Percentiles rank a stretch among this genome's conserved stretches.
Evolutionary conservation across 2,329 filamentous ascomycete genomes (phyloP).

Genomic region (Cladosporium sp.): DNA sequence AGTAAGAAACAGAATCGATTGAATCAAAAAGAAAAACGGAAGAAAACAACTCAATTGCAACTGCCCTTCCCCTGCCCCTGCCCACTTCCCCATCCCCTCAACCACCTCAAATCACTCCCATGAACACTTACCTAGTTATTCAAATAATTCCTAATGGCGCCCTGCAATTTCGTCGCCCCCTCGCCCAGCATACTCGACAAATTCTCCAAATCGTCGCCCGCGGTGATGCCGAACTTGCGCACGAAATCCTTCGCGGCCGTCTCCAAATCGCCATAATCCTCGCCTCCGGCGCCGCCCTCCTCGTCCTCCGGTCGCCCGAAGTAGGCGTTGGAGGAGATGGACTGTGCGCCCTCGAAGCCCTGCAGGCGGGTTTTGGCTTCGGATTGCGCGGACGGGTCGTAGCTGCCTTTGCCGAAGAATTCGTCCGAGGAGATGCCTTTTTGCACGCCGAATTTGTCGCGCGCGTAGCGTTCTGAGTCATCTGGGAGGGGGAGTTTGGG

Average conservation of each 20-base stretch:
- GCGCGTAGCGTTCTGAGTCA: slow-evolving; percentile 70
- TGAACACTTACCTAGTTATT: slow-evolving; percentile 22
- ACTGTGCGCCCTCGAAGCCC: slow-evolving; percentile 85
- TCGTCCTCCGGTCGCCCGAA: slow-evolving; percentile 81
- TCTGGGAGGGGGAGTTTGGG: background rate
- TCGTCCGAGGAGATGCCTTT: slow-evolving; percentile 98
- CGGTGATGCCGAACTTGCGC: slow-evolving; percentile 89
- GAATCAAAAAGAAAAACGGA: too few relatives aligned
- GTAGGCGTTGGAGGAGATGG: slow-evolving; percentile 96
- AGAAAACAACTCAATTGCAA: too few relatives aligned
- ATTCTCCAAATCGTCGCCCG: slow-evolving; percentile 93
- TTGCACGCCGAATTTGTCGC: slow-evolving; percentile 82
- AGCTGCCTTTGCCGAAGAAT: slow-evolving; percentile 90
- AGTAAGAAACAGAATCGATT: too few relatives aligned
- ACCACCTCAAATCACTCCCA: too few relatives aligned
- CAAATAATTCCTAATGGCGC: slow-evolving; percentile 41
- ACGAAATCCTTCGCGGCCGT: slow-evolving; percentile 94
- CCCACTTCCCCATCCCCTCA: too few relatives aligned
- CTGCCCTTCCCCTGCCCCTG: too few relatives aligned
- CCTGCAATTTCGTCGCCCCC: slow-evolving; percentile 78
- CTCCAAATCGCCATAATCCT: slow-evolving; percentile 81
- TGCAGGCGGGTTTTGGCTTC: slow-evolving; percentile 86
- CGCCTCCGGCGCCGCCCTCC: slow-evolving; percentile 59
- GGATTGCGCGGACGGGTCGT: slow-evolving; percentile 71
- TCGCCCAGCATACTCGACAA: slow-evolving; percentile 78